These are phyloP conservation scores for Fusarium algeriense DNA, from an alignment of 2,329 filamentous ascomycete species.

Conservation along the genomic window DNA sequence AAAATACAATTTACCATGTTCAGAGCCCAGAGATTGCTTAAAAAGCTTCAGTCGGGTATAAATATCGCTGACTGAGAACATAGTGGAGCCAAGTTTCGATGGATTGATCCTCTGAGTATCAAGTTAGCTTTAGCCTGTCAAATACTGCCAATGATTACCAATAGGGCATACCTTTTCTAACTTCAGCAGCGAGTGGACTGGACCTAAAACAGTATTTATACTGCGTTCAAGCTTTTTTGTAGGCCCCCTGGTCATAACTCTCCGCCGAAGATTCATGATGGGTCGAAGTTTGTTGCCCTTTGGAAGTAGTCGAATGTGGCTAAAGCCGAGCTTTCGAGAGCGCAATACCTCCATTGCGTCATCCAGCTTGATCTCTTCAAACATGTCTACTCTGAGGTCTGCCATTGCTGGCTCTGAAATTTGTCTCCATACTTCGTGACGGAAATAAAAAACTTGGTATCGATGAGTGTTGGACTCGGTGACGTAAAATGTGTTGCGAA, in stretches of 20 bases:
- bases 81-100: constrained; percentile 76
- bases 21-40: constrained; percentile 62
- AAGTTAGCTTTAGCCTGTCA: constrained; percentile 26
- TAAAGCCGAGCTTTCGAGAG: constrained; percentile 77
- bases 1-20: constrained; percentile 74
- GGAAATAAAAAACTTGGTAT: constrained; percentile 90
- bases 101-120: constrained; percentile 60
- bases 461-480: constrained; percentile 88
- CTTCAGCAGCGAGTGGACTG: constrained; percentile 81
- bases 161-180: constrained; percentile 77
- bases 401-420: constrained; percentile 80
- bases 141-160: not conserved
- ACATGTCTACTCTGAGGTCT: constrained; percentile 76
- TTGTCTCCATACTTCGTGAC: constrained; percentile 89
- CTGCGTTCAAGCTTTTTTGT: constrained; percentile 70
- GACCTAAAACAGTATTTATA: constrained; percentile 69
- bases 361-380: constrained; percentile 77
- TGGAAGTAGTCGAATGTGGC: constrained; percentile 83
- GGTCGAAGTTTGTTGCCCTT: constrained; percentile 82
- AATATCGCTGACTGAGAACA: constrained; percentile 86
- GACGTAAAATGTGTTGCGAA: constrained; percentile 91
- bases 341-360: constrained; percentile 70
- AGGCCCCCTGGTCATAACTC: constrained; percentile 66
- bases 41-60: constrained; percentile 80
- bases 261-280: constrained; percentile 86